Evolutionary conservation across 2,329 filamentous ascomycete species (phyloP).

Genomic region (Aspergillus sp.): DNA sequence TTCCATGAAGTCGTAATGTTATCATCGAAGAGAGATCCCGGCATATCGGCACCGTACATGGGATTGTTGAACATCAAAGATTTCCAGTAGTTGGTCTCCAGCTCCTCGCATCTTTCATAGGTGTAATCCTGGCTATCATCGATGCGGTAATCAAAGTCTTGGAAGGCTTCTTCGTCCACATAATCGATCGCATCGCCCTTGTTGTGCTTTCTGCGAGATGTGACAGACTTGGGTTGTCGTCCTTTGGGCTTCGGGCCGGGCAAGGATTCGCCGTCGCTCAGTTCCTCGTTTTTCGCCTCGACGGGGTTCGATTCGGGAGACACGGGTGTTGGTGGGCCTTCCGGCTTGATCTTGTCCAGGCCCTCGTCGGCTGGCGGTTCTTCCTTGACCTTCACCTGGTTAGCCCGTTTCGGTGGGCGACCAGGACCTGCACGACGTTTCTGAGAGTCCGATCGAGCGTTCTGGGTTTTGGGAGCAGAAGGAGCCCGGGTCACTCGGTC

Average conservation of each 20-base stretch:
- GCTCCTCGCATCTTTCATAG: conserved; percentile 85
- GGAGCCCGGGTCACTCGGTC: conserved; percentile 47
- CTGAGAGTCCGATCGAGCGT: conserved; percentile 41
- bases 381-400: conserved; percentile 43
- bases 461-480: conserved; percentile 34
- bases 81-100: conserved; percentile 96
- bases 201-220: conserved; percentile 84
- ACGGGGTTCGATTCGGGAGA: conserved; percentile 56
- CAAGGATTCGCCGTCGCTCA: conserved; percentile 47
- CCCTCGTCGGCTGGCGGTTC: conserved; percentile 38
- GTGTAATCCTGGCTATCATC: conserved; percentile 83
- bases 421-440: conserved; percentile 51
- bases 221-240: conserved; percentile 70
- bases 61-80: conserved; percentile 92
- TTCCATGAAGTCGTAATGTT: conserved; percentile 78
- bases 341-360: conserved; percentile 41
- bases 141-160: conserved; percentile 86
- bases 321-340: conserved; percentile 56
- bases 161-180: conserved; percentile 87
- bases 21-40: conserved; percentile 91
- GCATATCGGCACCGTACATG: conserved; percentile 94
- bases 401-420: conserved; percentile 41
- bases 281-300: conserved; percentile 58
- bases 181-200: conserved; percentile 73
- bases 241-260: conserved; percentile 50